Conservation (phyloP, 2,329 filamentous ascomycete species). For the Cryphonectria japonica region DNA sequence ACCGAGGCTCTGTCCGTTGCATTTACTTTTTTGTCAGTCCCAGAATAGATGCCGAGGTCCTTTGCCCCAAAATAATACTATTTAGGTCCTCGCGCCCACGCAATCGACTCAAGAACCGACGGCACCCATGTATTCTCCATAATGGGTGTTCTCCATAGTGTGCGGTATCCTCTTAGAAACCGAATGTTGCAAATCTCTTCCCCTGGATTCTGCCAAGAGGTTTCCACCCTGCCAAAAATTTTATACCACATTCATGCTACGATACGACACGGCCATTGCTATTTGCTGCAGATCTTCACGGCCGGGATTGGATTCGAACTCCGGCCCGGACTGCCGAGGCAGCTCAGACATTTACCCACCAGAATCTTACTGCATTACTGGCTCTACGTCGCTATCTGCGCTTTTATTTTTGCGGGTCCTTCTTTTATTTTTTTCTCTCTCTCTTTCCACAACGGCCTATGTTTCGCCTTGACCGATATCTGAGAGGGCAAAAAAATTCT, state of each 20-base stretch:
- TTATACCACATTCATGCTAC: not conserved
- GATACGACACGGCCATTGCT: not conserved
- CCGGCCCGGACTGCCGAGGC: slow-evolving; percentile 25
- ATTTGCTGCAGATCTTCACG: not conserved
- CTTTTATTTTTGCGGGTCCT: slow-evolving; percentile 14
- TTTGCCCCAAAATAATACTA: not conserved
- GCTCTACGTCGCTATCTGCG: slow-evolving; percentile 19
- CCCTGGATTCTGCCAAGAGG: not conserved
- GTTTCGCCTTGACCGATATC: slow-evolving; percentile 23
- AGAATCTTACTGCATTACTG: slow-evolving; percentile 11
- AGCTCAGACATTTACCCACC: slow-evolving; percentile 2
- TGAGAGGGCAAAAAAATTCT: not conserved
- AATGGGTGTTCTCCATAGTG: not conserved
- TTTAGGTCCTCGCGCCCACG: not conserved
- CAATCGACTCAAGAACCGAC: not conserved
- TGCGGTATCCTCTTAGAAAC: not conserved
- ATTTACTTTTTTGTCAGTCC: slow-evolving; percentile 12
- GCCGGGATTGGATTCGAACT: slow-evolving; percentile 2
- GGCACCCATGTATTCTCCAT: not conserved
- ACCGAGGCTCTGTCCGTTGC: slow-evolving; percentile 20
- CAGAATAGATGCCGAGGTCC: slow-evolving; percentile 21
- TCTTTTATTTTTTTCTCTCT: not conserved
- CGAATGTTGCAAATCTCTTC: not conserved
- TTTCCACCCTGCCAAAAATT: not conserved
- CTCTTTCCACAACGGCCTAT: not conserved